A percentile compares a stretch with the other conserved stretches of the same genome.
These are phyloP conservation scores for Evernia prunastri DNA, from an alignment of 495 filamentous ascomycete species.

Conservation along the genomic window DNA sequence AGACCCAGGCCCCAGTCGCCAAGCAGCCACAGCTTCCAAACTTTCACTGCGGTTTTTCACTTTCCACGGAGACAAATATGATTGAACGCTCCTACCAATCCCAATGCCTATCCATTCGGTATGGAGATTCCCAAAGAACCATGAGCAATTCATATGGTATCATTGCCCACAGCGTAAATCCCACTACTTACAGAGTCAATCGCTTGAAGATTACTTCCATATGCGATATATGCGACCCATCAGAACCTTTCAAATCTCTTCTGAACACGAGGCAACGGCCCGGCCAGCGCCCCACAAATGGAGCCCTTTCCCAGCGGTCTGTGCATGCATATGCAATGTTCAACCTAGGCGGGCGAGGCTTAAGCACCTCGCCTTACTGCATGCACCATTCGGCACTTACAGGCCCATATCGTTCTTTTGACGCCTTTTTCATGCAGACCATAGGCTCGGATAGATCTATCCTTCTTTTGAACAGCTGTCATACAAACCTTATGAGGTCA, in stretches of 20 bases:
- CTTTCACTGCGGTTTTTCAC: background rate
- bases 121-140: background rate
- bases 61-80: constrained; percentile 1
- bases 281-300: constrained; percentile 5
- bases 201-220: constrained; percentile 21
- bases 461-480: background rate
- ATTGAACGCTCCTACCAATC: constrained; percentile 5
- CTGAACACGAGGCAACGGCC: constrained; percentile 19
- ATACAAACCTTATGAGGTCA: background rate
- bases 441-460: constrained; percentile 14
- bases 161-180: background rate
- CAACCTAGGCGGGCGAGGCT: constrained; percentile 2
- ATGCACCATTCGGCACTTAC: background rate
- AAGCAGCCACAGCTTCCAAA: background rate
- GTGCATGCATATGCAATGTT: background rate
- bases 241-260: constrained; percentile 5
- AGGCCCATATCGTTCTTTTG: background rate
- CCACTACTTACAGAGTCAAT: constrained; percentile 8
- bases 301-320: constrained; percentile 7
- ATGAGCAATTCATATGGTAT: too few relatives aligned
- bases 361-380: background rate
- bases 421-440: constrained; percentile 1
- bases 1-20: background rate
- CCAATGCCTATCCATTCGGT: background rate
- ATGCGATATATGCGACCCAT: constrained; percentile 26